Base-by-base conservation (phyloP, 106 monocot species). In the Xerophyta viscosa region DNA sequence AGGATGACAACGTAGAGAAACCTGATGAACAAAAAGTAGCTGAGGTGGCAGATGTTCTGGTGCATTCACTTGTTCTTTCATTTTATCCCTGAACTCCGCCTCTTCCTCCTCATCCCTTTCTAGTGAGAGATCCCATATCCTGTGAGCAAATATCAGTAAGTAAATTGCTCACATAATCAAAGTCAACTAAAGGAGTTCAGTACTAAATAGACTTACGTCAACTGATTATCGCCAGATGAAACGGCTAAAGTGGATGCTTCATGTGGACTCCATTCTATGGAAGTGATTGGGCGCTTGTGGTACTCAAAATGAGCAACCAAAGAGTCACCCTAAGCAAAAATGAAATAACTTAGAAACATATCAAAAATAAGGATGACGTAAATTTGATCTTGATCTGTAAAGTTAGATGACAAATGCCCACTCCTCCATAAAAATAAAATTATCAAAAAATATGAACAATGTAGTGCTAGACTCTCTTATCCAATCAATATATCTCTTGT, bases 211-310 rank as follows among this genome's bases (percentile, higher is more conserved):
- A 36, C 71, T 72, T 71, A 96, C 96, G 96, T 96, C 50, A 85
- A 60, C 56, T 96, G 96, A 73, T 85, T 76, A 50, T 96, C 96
- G 15, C 72, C 68, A 24, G 96, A 96, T 50, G 96, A 67, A 56
- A 89, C 96, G 24, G 96, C 85, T 60, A 96, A 54, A 29, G 96
- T 89, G 20, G 96, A 96, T 54, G 78, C 60, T 68, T 96, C 96
- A 55, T 96, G 96, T 29, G 96, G 96, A 56, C 89, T 82, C 96
- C 96, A 96, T 47, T 89, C 88, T n/a, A 96, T 79, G 49, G 96
- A 96, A 27, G 96, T 96, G 28, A 96, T 71, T 1, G 96, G 78
- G 15, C 72, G 66, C 36, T 96, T 96, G 55, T 89, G 96, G 54
- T 96, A 96, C 65, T 85, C 78, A 56, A 96, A 96, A 49, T 96